Base-by-base conservation (phyloP, 1,139 yeast genomes). In the Eremothecium coryli region DNA sequence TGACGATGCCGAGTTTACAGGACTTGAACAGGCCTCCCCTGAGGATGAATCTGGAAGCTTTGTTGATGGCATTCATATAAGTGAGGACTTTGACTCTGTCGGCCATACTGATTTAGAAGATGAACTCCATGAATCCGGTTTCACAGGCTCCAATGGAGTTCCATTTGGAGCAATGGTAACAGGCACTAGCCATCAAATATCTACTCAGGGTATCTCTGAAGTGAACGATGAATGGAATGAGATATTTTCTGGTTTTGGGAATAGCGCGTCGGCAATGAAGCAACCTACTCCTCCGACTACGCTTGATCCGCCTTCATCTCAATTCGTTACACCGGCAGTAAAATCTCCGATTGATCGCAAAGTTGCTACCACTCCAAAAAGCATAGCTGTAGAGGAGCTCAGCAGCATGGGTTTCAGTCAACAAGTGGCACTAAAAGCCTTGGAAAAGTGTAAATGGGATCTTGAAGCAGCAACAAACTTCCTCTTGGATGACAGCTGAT, bases 181-280 rank as follows among this genome's bases (percentile, higher is more conserved):
- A 13, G 13, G 12, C n/a, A 22, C 24, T 4, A 13, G 24, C 5
- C 24, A 22, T 13, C 24, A 11, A 22, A 22, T 5, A 11, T 22
- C 24, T 5, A 13, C 24, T 22, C 24, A 22, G 5, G 24, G n/a
- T 4, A 13, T 13, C 12, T 11, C 28, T 15, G 48, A 52, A 10
- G 55, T 53, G 21, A 70, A 71, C 38, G 94, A 84, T 50, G 96
- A 86, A 57, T 86, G 96, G 96, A 95, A 86, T 50, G 93, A 85
- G 58, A 68, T 86, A 21, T 86, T 86, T 64, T 93, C 94, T 2
- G 95, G 93, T 0, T 81, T 85, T 54, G 90, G 90, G 20, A 81
- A 78, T 23, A 34, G 17, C 49, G 33, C 30, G 3, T 32, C 22
- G 2, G 27, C 14, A 9, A 4, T 27, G 6, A 15, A 9, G 8